Evolutionary conservation across 2,329 filamentous ascomycete genomes (phyloP), one percentile per base, ranked within the genome.

Genomic region (Malbranchea cinnamomea): DNA sequence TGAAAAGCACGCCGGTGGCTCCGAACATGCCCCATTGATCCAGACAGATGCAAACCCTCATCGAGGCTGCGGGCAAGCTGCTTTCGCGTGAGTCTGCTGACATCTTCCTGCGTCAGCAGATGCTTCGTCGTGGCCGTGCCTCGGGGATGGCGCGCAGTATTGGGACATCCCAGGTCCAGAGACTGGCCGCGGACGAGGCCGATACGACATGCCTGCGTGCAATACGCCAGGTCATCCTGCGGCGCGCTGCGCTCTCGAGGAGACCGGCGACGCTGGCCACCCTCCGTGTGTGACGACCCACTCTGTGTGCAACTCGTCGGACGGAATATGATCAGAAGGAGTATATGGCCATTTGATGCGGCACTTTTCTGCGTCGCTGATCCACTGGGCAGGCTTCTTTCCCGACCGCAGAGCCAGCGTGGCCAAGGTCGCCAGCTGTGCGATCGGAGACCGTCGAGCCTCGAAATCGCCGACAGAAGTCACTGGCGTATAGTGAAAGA

Each of bases 131-230:
- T 25, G n/a, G n/a, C n/a, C n/a, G n/a, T n/a, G 17, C 37, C 20
- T n/a, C 33, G 32, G 13, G 17, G 33, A 33, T 46, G 39, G 3
- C 43, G 32, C 20, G 37, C 22, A 13, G 31, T 23, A 37, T 49
- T 49, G 29, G 37, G 46, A 31, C 41, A 49, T 13, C 3, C 21
- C 8, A 28, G 27, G 28, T 49, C 44, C 7, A 48, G 29, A 18
- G 14, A 3, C 6, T 21, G 33, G 2, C 33, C 23, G 19, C 23
- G n/a, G 13, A 43, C 31, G 16, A 48, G 33, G 8, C 45, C 42
- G 7, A 47, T 34, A 19, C 48, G 36, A 29, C 37, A 48, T 15
- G 29, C 23, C 27, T 48, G 39, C n/a, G 42, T 48, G 30, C 42
- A 49, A 34, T 44, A 48, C 35, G 14, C 13, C n/a, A 29, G 16